These are phyloP conservation scores for Pichia thaimueangensis DNA, from an alignment of 805 yeast genomes.

Conservation along the genomic window DNA sequence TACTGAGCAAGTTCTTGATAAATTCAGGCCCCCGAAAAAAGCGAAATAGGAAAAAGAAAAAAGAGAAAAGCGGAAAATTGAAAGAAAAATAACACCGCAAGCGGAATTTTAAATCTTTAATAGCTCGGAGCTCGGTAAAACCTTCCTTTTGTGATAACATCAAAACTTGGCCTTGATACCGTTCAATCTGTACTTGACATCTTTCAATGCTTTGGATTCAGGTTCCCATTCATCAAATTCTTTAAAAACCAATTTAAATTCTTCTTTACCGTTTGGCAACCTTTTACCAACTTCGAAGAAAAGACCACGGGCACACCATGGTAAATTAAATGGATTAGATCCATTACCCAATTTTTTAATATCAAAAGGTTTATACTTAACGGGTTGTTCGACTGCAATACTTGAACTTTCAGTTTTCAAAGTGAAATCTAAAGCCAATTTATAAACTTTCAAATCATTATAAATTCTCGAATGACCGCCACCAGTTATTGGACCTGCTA, in stretches of 20 bases:
- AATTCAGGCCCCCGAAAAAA: too few relatives aligned
- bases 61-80: not conserved
- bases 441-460: slow-evolving; percentile 79
- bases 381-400: slow-evolving; percentile 24
- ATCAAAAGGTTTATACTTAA: slow-evolving; percentile 37
- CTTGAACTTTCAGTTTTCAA: slow-evolving; percentile 55
- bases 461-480: slow-evolving; percentile 92
- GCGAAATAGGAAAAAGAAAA: not conserved
- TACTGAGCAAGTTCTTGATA: too few relatives aligned
- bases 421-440: slow-evolving; percentile 66
- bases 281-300: slow-evolving; percentile 43
- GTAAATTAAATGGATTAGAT: slow-evolving; percentile 73
- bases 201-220: slow-evolving; percentile 71
- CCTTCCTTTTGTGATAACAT: not conserved
- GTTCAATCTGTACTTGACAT: slow-evolving; percentile 56
- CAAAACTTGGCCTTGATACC: slow-evolving; percentile 28
- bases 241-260: slow-evolving; percentile 52
- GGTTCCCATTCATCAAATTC: slow-evolving; percentile 88
- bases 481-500: slow-evolving; percentile 90
- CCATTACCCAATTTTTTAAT: slow-evolving; percentile 54
- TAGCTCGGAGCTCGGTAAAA: not conserved
- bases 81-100: not conserved
- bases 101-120: too few relatives aligned
- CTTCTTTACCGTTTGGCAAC: slow-evolving; percentile 41
- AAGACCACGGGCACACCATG: slow-evolving; percentile 89